Evolutionary conservation across 345 rosid species (phyloP).

Genomic region (Anastatica hierochuntica): DNA sequence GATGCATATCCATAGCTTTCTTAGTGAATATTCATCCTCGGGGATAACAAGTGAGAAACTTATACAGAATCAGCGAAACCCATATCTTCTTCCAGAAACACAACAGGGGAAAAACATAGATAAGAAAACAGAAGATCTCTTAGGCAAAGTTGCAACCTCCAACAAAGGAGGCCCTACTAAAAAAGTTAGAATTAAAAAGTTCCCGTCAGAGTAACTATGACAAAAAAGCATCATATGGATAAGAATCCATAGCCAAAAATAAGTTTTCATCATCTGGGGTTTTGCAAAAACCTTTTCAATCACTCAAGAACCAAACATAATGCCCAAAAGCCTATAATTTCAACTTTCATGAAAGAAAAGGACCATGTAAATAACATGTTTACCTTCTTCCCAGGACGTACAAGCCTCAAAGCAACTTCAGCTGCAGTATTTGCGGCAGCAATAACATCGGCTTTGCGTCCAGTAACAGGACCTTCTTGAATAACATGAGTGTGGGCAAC

Average conservation of each 20-base stretch:
- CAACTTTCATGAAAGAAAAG: background rate
- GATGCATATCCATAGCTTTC: background rate
- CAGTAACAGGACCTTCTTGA: constrained; percentile 58
- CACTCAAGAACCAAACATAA: background rate
- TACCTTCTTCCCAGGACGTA: constrained; percentile 96
- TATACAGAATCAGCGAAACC: background rate
- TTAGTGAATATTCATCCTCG: background rate
- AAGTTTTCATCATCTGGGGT: constrained; percentile 52
- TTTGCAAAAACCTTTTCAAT: background rate
- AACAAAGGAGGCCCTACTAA: background rate
- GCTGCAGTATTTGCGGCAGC: constrained; percentile 93
- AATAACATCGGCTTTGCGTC: constrained; percentile 83
- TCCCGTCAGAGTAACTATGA: constrained; percentile 90
- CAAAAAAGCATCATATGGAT: constrained; percentile 60
- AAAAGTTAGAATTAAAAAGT: background rate
- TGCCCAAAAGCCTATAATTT: background rate
- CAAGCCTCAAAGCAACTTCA: constrained; percentile 97
- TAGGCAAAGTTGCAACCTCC: background rate
- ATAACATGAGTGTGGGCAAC: constrained; percentile 85
- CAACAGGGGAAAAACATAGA: background rate
- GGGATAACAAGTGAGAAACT: background rate
- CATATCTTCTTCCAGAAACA: background rate
- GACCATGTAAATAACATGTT: background rate
- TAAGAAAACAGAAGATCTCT: background rate
- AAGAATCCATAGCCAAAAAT: constrained; percentile 43